Evolutionary conservation across 169 alveolate genomes (phyloP).

Genomic region (Plasmodium blacklocki): DNA sequence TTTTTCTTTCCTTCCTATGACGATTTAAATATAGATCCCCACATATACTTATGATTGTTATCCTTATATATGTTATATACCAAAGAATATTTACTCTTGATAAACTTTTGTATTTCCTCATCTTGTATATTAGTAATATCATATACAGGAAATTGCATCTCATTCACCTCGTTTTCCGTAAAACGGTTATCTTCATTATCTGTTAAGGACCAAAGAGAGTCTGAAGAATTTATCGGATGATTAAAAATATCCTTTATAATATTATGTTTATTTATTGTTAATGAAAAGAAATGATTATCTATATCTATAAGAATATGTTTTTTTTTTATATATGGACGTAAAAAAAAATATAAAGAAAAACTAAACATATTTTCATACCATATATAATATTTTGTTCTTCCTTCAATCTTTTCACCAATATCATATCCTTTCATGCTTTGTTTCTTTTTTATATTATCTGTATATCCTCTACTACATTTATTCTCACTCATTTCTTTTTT

Average conservation of each 20-base stretch:
- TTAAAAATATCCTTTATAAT: conserved; percentile 64
- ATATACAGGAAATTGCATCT: conserved; percentile 26
- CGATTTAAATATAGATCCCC: conserved; percentile 75
- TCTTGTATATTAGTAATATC: conserved; percentile 28
- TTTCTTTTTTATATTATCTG: conserved; percentile 76
- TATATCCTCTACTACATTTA: conserved; percentile 71
- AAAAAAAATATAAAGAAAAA: conserved; percentile 57
- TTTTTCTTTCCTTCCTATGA: conserved; percentile 4
- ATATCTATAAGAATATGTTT: conserved; percentile 37
- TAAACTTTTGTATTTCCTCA: conserved; percentile 22
- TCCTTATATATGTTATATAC: conserved; percentile 72
- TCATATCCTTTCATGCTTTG: conserved; percentile 74
- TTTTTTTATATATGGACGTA: conserved; percentile 41
- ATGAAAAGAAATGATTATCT: conserved; percentile 41
- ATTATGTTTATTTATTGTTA: conserved; percentile 30
- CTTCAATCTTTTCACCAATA: conserved; percentile 72
- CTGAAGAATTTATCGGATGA: conserved; percentile 40
- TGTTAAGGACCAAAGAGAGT: conserved; percentile 65
- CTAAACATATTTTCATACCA: conserved; percentile 55
- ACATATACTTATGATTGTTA: conserved; percentile 73
- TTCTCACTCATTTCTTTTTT: conserved; percentile 71
- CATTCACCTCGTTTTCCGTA: background rate
- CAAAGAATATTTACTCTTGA: conserved; percentile 26
- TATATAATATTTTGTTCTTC: conserved; percentile 58
- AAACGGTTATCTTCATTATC: conserved; percentile 10